Conservation (phyloP, 768 basidiomycete genomes). For the Boletus sp. region DNA sequence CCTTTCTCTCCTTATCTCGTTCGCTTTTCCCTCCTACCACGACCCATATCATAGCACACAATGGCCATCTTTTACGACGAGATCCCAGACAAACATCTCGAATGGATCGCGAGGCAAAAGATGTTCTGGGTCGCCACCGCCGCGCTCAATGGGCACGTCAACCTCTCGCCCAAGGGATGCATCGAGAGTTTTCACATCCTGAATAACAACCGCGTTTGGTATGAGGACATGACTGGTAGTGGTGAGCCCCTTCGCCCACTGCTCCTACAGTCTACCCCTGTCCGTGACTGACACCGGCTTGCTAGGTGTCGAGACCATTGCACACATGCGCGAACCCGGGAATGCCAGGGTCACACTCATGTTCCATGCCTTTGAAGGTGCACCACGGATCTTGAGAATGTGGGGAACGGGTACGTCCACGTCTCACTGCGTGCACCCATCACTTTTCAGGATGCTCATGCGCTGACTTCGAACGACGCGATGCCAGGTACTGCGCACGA, state of each 20-base stretch:
- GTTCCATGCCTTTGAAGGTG: constrained; percentile 60
- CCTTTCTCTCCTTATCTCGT: neutral
- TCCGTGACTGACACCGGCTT: neutral
- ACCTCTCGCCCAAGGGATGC: constrained; percentile 65
- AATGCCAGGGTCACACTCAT: constrained; percentile 61
- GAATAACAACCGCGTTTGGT: constrained; percentile 57
- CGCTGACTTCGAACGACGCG: neutral
- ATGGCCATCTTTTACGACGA: constrained; percentile 61
- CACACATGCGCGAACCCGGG: constrained; percentile 53
- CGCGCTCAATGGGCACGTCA: constrained; percentile 63
- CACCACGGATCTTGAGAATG: constrained; percentile 54
- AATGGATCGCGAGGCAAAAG: constrained; percentile 61
- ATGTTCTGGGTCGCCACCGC: constrained; percentile 73
- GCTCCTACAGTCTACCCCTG: neutral
- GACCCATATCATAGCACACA: neutral
- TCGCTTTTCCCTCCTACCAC: no score
- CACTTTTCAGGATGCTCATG: neutral
- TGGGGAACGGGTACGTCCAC: constrained; percentile 50
- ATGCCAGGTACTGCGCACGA: constrained; percentile 54
- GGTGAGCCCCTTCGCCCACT: constrained; percentile 38
- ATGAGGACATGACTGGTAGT: constrained; percentile 70
- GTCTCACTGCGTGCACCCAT: neutral
- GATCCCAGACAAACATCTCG: constrained; percentile 49
- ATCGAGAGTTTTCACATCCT: constrained; percentile 59
- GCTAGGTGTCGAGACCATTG: constrained; percentile 53